phyloP scores from a whole-genome alignment of 139 green algal species.

The Raphidocelis subcapitata region DNA sequence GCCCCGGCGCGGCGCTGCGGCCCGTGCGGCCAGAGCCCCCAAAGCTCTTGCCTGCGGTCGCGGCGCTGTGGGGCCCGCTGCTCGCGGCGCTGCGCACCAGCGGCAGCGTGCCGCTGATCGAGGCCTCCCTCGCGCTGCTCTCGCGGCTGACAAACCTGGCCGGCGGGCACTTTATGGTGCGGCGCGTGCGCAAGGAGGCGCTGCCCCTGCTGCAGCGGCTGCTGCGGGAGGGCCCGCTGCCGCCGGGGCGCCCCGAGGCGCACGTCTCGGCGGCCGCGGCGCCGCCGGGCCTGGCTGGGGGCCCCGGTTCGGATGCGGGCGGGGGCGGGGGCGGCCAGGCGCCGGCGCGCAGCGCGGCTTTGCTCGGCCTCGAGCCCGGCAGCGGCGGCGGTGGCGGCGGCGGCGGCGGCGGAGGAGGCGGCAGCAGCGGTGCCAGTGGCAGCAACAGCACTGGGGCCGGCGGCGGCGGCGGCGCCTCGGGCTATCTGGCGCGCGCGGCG shows the following conservation, averaged over 20 bases:
- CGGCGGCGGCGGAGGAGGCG: no score
- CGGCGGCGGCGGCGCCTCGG: no score
- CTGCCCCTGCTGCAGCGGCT: constrained; percentile 59
- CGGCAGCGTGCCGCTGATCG: constrained; percentile 40
- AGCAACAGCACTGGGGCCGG: no score
- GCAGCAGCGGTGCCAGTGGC: no score
- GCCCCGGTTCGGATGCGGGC: background rate
- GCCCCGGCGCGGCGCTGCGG: constrained; percentile 16
- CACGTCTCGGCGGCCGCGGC: background rate
- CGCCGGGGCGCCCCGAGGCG: background rate
- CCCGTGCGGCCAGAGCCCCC: constrained; percentile 51
- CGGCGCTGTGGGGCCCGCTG: constrained; percentile 59
- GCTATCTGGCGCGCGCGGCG: background rate
- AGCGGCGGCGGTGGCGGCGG: background rate
- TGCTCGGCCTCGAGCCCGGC: background rate
- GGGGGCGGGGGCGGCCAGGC: background rate
- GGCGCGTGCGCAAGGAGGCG: constrained; percentile 58
- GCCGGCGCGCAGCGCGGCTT: background rate
- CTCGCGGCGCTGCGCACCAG: constrained; percentile 57
- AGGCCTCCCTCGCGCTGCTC: constrained; percentile 37
- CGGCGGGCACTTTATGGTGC: constrained; percentile 55
- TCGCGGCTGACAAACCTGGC: constrained; percentile 24
- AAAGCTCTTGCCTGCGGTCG: constrained; percentile 68
- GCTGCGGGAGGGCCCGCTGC: constrained; percentile 23
- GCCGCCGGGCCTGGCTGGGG: background rate